Base-by-base conservation (phyloP, 2,329 filamentous ascomycete genomes). In the Neonectria coccinea region DNA sequence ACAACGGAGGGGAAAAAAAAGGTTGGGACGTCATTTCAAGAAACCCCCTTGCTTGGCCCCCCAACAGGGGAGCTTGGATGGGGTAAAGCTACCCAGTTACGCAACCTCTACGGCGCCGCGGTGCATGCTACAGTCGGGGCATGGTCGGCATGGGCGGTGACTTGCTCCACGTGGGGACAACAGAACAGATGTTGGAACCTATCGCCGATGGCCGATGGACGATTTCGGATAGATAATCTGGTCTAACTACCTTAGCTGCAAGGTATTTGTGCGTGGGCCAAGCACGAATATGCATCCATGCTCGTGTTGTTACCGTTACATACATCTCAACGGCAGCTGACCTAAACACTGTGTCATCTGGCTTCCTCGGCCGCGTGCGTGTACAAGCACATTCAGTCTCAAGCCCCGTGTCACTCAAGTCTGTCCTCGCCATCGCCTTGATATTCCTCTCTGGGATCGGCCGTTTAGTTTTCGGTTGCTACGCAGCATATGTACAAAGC, bases 101-200 rank as follows among this genome's bases (percentile, higher is more conserved):
- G 22, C 29, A 48, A 27, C 47, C 14, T 3, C 16, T 22, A 33
- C 25, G 29, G 29, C 9, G 29, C 29, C 25, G 25, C 25, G 25
- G 9, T 29, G 29, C 29, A 2, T 10, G 29, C 29, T 29, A 10
- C 5, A 25, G 25, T 25, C 25, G 25, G 29, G 33, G 33, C 14
- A 14, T 36, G 33, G 33, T 36, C 14, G 36, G 14, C 5, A n/a
- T 44, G n/a, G 41, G 42, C 20, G 7, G 29, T 53, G 61, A 53
- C 57, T 27, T 64, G 50, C 61, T 50, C 61, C 61, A 64, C 61
- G 61, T 64, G 61, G 61, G 59, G 41, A 55, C 36, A 39, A 16
- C 36, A 39, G 36, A 39, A 39, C 16, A 16, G 14, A 6, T 6
- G 25, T 25, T 25, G 25, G 25, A 25, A 25, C 25, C 25, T 25